Evolutionary conservation across 208 protist genomes (phyloP).

Genomic region (Herpetomonas tarakana): DNA sequence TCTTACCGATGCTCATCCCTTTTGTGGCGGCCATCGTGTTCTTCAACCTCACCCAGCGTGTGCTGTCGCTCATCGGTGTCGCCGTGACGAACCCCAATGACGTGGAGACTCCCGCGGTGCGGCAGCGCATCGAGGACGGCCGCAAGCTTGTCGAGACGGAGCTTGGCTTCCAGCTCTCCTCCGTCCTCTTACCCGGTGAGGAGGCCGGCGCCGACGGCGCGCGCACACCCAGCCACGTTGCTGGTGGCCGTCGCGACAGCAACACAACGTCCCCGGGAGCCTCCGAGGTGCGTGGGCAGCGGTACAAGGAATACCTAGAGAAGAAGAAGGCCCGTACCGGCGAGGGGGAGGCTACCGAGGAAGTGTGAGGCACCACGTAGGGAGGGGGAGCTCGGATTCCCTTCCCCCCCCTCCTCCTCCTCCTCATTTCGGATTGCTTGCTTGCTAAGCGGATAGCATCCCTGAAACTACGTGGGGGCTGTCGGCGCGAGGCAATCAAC

Average conservation of each 20-base stretch:
- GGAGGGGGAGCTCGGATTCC: no score
- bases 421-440: no score
- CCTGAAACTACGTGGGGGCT: no score
- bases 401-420: no score
- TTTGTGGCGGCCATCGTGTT: conserved; percentile 71
- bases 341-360: neutral
- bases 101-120: conserved; percentile 54
- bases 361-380: no score
- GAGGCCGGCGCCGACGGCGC: conserved; percentile 7
- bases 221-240: neutral
- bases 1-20: conserved; percentile 86
- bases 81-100: conserved; percentile 83
- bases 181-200: conserved; percentile 40
- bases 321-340: conserved; percentile 6
- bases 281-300: conserved; percentile 17
- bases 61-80: conserved; percentile 65
- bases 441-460: no score
- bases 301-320: conserved; percentile 44
- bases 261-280: neutral
- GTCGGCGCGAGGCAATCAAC: no score
- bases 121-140: conserved; percentile 79
- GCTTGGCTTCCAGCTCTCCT: conserved; percentile 57
- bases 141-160: conserved; percentile 68
- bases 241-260: neutral
- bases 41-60: conserved; percentile 60